phyloP scores from a whole-genome alignment of 2,329 filamentous ascomycete species.

The Diaporthe ampelina region DNA sequence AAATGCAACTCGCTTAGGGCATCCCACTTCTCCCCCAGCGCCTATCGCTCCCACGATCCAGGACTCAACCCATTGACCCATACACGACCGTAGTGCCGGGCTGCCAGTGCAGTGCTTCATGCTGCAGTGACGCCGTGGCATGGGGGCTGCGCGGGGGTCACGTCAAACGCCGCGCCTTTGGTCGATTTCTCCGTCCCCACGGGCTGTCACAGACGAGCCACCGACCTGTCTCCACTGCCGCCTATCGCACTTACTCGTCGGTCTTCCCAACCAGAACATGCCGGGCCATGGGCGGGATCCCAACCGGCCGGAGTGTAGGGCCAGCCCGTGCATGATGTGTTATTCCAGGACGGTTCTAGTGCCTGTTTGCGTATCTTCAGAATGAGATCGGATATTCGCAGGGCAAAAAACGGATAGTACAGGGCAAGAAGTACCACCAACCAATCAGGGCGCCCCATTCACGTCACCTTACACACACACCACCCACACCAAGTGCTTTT shows the following conservation, averaged over 20 bases:
- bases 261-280: neutral
- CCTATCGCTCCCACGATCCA: neutral
- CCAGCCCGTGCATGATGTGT: conserved; percentile 12
- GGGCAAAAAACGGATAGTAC: too few relatives aligned
- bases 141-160: neutral
- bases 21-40: neutral
- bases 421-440: too few relatives aligned
- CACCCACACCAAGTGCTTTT: too few relatives aligned
- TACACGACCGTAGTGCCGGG: neutral
- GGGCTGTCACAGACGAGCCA: neutral
- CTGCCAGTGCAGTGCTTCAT: neutral
- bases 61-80: neutral
- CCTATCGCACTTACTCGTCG: neutral
- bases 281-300: neutral
- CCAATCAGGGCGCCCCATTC: too few relatives aligned
- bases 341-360: conserved; percentile 3
- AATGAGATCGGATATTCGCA: too few relatives aligned
- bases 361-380: neutral
- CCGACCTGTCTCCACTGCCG: too few relatives aligned
- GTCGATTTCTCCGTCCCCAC: conserved; percentile 8
- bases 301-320: conserved; percentile 16
- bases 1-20: conserved; percentile 23
- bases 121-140: neutral
- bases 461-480: too few relatives aligned
- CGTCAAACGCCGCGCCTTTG: neutral